Base-by-base conservation (phyloP, 2,329 filamentous ascomycete genomes). In the Madurella fahalii region DNA sequence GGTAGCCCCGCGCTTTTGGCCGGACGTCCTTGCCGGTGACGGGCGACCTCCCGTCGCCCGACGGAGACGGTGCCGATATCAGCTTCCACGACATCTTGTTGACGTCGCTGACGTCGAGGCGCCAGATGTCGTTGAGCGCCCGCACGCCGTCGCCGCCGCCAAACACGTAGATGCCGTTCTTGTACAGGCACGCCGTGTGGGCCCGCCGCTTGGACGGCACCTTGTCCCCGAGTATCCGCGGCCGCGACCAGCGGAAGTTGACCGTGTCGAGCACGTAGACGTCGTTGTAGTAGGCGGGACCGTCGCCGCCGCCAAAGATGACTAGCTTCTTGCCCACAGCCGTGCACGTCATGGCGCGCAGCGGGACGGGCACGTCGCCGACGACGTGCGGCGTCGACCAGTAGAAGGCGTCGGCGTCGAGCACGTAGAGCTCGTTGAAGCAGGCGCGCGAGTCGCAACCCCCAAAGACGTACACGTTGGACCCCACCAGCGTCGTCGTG, bases 311-410 rank as follows among this genome's bases (percentile, higher is more conserved):
- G 51, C 85, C 85, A 64, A 88, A 87, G 2, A 88, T 77, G 42
- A 88, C 79, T 30, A 88, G 75, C 68, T 86, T 87, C 73, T 86
- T 86, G 61, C 83, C 83, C 17, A 87, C 83, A 20, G 84, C 83
- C 4, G 85, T 88, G 65, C 83, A 86, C 5, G 85, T 87, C 85
- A 88, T 88, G 61, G 85, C 85, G 40, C 85, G 77, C 58, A 88
- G 71, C 13, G 84, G 84, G 52, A 81, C 76, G 12, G 85, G 85
- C 7, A 85, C 75, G 11, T 87, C 83, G 58, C 85, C 85, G 11
- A 79, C 77, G 25, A 87, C 82, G 60, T 78, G 74, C n/a, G 85
- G 85, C 54, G 75, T 73, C 32, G 81, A 85, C 83, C 85, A 87
- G 69, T 86, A 81, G 69, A 87, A 87, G 31, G 84, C 78, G 69